Base-by-base conservation (phyloP, 371 early-diverging fungal species). In the Nematocida homosporus region DNA sequence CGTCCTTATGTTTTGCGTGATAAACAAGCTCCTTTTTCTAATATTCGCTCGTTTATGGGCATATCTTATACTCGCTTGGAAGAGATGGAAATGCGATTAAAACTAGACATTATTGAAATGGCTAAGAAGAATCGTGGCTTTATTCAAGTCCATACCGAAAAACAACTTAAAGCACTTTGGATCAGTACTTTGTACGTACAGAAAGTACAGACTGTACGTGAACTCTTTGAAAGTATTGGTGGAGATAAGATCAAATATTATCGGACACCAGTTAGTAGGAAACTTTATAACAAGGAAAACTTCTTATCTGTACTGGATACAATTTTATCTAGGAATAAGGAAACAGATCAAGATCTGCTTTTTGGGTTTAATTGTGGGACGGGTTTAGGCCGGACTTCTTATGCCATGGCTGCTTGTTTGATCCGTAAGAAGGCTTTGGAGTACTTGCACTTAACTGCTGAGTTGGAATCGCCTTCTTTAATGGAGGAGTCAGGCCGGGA, bases 41-140 rank as follows among this genome's bases (percentile, higher is more conserved):
- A 76, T 40, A 79, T 79, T 23, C 47, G 51, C 47, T 77, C 88
- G 0, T 88, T 78, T 51, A 37, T 56, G 20, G 72, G 79, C 10
- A 65, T 66, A 29, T 57, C 66, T 16, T 66, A 44, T 32, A 41
- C 51, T 8, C 51, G 66, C 25, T 37, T 78, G 25, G 67, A 78
- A 34, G 60, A 67, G 27, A 68, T 78, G 66, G 78, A 78, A 44
- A 44, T 60, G 47, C 23, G 68, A 20, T 42, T 78, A 20, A 78
- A 78, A 41, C 55, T 66, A 35, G 78, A 78, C 50, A 55, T 78
- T 0, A 29, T 38, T 40, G 35, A 35, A 2, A 2, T 72, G 18
- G 47, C 59, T 6, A 27, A 61, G 27, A 16, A 30, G 35, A 40
- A 76, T n/a, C 37, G 37, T 0, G 75, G 75, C 1, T 61, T 72